Conservation (phyloP, 2,329 filamentous ascomycete species). For the Gremmenia infestans region DNA sequence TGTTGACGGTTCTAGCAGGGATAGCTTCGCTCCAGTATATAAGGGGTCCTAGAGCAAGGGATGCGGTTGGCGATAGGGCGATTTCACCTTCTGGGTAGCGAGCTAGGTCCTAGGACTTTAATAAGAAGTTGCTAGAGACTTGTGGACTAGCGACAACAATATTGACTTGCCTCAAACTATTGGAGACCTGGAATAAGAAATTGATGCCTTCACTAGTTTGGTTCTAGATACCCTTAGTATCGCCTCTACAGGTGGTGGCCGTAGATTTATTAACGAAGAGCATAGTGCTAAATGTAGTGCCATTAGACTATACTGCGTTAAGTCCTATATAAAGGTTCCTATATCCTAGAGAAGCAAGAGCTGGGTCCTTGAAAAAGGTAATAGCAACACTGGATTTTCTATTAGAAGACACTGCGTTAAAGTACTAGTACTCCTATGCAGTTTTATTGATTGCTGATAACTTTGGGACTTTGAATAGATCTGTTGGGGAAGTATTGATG, state of each 20-base stretch:
- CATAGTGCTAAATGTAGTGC: background rate
- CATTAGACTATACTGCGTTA: constrained; percentile 3
- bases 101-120: background rate
- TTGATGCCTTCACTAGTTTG: background rate
- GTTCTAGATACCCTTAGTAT: constrained; percentile 1
- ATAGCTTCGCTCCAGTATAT: constrained; percentile 4
- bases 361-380: constrained; percentile 1
- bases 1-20: background rate
- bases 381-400: constrained; percentile 16
- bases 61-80: background rate
- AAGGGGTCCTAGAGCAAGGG: background rate
- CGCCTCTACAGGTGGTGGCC: background rate
- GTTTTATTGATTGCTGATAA: constrained; percentile 7
- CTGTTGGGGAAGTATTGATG: constrained; percentile 36
- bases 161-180: background rate
- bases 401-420: constrained; percentile 4
- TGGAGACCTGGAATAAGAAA: constrained; percentile 2
- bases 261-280: constrained; percentile 3
- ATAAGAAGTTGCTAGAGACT: background rate
- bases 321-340: background rate
- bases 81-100: constrained; percentile 4
- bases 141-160: background rate
- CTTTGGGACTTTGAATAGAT: constrained; percentile 30
- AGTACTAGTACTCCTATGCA: constrained; percentile 6
- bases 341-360: background rate